phyloP scores from a whole-genome alignment of 1,284 basidiomycete species.

The Leccinum fuscescens region DNA sequence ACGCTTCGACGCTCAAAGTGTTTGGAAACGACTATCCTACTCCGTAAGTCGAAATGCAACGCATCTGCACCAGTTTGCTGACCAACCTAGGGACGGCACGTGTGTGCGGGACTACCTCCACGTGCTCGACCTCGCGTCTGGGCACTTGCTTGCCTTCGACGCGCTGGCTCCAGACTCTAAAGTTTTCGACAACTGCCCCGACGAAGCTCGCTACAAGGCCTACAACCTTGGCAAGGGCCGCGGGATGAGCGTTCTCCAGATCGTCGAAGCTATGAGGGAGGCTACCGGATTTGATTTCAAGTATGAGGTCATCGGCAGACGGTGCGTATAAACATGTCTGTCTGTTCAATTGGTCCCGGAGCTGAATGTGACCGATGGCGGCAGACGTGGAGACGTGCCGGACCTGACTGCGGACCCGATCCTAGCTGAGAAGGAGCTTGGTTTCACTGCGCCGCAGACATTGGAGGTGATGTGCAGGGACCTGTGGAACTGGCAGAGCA shows the following conservation, averaged over 20 bases:
- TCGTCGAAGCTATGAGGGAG: conserved; percentile 93
- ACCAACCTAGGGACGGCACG: conserved; percentile 78
- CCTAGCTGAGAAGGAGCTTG: conserved; percentile 91
- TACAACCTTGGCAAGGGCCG: conserved; percentile 96
- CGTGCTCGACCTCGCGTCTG: conserved; percentile 91
- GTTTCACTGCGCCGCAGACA: conserved; percentile 82
- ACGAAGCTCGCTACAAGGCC: conserved; percentile 74
- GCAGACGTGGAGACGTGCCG: conserved; percentile 90
- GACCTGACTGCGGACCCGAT: conserved; percentile 94
- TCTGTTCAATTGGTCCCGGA: neutral
- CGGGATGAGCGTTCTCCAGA: conserved; percentile 92
- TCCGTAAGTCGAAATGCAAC: conserved; percentile 48
- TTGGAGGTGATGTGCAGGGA: conserved; percentile 91
- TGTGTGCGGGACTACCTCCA: conserved; percentile 98
- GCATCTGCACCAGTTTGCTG: conserved; percentile 1
- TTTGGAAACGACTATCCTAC: conserved; percentile 99
- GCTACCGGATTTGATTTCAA: conserved; percentile 88
- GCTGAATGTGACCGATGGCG: conserved; percentile 12
- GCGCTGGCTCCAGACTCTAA: conserved; percentile 70
- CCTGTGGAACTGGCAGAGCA: conserved; percentile 91
- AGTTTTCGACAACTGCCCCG: conserved; percentile 50
- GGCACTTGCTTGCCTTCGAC: conserved; percentile 91
- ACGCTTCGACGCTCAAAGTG: conserved; percentile 80
- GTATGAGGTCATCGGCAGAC: conserved; percentile 85
- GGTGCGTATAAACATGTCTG: conserved; percentile 50